Conservation (phyloP, 1,284 basidiomycete genomes). For the Volvariella surrecta region DNA sequence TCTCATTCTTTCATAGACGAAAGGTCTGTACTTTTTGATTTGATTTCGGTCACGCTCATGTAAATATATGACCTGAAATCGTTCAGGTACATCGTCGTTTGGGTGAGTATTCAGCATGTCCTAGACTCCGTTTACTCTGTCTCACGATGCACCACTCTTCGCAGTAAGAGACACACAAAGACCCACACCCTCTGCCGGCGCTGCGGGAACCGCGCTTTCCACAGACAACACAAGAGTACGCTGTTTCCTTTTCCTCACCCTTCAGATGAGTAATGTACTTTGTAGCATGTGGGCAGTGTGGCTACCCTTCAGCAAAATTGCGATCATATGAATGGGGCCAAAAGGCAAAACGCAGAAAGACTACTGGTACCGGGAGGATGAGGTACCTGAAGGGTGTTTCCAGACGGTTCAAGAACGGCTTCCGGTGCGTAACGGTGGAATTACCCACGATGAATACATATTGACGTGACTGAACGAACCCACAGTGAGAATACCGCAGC, state of each 20-base stretch:
- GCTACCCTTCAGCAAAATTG: slow-evolving; percentile 93
- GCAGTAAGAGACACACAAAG: slow-evolving; percentile 97
- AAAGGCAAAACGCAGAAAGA: slow-evolving; percentile 99
- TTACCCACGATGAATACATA: background rate
- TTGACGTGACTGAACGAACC: slow-evolving; percentile 1
- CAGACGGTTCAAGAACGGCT: slow-evolving; percentile 97
- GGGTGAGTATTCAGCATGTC: slow-evolving; percentile 56
- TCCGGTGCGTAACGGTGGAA: slow-evolving; percentile 72
- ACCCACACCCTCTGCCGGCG: slow-evolving; percentile 96
- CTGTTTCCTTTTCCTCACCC: slow-evolving; percentile 11
- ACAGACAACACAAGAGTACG: slow-evolving; percentile 95
- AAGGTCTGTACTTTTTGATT: slow-evolving; percentile 48
- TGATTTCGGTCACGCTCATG: background rate
- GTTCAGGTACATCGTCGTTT: slow-evolving; percentile 83
- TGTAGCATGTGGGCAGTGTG: slow-evolving; percentile 89
- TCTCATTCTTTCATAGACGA: slow-evolving; percentile 43
- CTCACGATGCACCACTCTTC: slow-evolving; percentile 8
- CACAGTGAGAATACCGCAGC: slow-evolving; percentile 77
- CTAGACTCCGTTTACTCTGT: slow-evolving; percentile 7
- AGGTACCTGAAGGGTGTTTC: slow-evolving; percentile 87
- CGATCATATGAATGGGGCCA: slow-evolving; percentile 97
- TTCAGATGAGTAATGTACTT: background rate
- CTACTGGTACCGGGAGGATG: slow-evolving; percentile 97
- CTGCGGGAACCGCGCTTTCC: slow-evolving; percentile 89
- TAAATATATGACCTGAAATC: slow-evolving; percentile 6